Evolutionary conservation across 352 stramenopile genomes (phyloP).

Genomic region (Phytophthora pluvialis): DNA sequence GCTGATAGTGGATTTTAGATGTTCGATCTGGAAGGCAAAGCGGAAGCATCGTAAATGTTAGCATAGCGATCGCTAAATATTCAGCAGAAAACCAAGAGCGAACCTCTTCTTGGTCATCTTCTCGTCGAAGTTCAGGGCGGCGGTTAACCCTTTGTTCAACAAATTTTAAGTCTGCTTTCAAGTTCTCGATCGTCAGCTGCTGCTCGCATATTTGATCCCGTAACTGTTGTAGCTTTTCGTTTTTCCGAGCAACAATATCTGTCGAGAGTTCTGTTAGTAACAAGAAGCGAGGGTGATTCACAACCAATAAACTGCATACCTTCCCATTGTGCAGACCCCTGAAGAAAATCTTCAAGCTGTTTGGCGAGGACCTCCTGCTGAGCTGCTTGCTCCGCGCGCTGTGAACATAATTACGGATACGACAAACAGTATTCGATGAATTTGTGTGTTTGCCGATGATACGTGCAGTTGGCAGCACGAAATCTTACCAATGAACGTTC

Average conservation of each 20-base stretch:
- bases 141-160: slow-evolving; percentile 18
- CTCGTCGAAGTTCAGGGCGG: slow-evolving; percentile 17
- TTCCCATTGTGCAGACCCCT: slow-evolving; percentile 39
- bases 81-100: not conserved
- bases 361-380: slow-evolving; percentile 20
- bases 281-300: not conserved
- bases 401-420: not conserved
- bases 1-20: slow-evolving; percentile 30
- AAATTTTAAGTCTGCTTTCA: slow-evolving; percentile 52
- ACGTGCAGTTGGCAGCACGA: too few species aligned
- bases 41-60: not conserved
- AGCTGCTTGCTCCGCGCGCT: slow-evolving; percentile 33
- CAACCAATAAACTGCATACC: slow-evolving; percentile 16
- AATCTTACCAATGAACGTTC: slow-evolving; percentile 46
- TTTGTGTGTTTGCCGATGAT: too few species aligned
- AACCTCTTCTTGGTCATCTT: slow-evolving; percentile 51
- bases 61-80: not conserved
- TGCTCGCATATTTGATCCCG: slow-evolving; percentile 66
- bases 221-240: slow-evolving; percentile 46
- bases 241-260: slow-evolving; percentile 51
- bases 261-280: slow-evolving; percentile 10
- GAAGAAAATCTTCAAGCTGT: slow-evolving; percentile 31
- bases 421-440: too few species aligned
- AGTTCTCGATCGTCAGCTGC: slow-evolving; percentile 64
- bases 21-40: slow-evolving; percentile 27